Conservation (phyloP, 352 stramenopile species). For the Globisporangium perplexum region DNA sequence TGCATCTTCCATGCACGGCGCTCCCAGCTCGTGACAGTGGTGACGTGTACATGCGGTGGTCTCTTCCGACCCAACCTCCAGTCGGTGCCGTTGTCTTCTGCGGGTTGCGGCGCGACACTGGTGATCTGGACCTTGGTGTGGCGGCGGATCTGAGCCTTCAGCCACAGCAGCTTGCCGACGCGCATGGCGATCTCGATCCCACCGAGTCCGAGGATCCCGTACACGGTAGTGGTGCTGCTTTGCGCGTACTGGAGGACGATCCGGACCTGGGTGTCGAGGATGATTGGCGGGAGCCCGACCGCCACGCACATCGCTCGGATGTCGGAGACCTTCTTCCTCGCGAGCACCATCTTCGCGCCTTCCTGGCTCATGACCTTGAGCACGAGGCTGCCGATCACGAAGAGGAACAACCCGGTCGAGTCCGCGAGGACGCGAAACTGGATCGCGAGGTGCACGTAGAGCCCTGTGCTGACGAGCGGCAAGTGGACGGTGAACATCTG, state of each 20-base stretch:
- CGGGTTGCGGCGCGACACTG: slow-evolving; percentile 8
- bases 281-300: slow-evolving; percentile 27
- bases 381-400: slow-evolving; percentile 20
- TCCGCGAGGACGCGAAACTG: slow-evolving; percentile 13
- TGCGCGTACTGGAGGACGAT: slow-evolving; percentile 23
- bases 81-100: neutral
- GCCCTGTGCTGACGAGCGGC: slow-evolving; percentile 20
- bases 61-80: neutral
- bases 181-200: slow-evolving; percentile 22
- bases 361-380: slow-evolving; percentile 35
- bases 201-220: slow-evolving; percentile 18
- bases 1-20: slow-evolving; percentile 9
- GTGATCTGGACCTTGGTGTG: slow-evolving; percentile 24
- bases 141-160: slow-evolving; percentile 8
- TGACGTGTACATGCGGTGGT: neutral
- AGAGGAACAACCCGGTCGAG: slow-evolving; percentile 3
- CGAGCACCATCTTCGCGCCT: slow-evolving; percentile 16
- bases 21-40: neutral
- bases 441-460: slow-evolving; percentile 52
- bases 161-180: slow-evolving; percentile 15
- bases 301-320: slow-evolving; percentile 35
- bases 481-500: slow-evolving; percentile 13
- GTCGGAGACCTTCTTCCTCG: slow-evolving; percentile 22
- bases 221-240: slow-evolving; percentile 16
- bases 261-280: slow-evolving; percentile 37